These are phyloP conservation scores for Dioscorea zingiberensis DNA, from an alignment of 106 monocot genomes.

Conservation along the genomic window DNA sequence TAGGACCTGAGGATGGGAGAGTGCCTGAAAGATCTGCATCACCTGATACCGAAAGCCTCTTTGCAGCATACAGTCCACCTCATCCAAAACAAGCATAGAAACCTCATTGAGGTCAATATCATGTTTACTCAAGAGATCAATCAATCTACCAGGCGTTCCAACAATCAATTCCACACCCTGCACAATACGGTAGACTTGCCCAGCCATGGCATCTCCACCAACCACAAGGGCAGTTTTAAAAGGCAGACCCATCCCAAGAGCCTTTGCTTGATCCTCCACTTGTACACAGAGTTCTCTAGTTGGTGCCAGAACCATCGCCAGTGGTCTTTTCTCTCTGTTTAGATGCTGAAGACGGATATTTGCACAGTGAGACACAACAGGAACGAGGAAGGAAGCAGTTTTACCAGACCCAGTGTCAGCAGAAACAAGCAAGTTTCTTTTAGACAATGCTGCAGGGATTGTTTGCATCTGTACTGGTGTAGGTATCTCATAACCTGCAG, in stretches of 20 bases:
- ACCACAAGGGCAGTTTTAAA: slow-evolving; percentile 91
- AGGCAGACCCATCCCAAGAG: slow-evolving; percentile 67
- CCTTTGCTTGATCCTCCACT: slow-evolving; percentile 79
- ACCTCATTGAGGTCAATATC: slow-evolving; percentile 54
- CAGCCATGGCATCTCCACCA: slow-evolving; percentile 66
- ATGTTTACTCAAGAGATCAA: slow-evolving; percentile 71
- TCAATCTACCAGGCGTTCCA: slow-evolving; percentile 77
- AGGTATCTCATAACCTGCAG: too few relatives aligned
- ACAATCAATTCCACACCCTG: slow-evolving; percentile 72
- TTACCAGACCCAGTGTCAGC: too few relatives aligned
- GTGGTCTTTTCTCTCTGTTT: slow-evolving; percentile 26
- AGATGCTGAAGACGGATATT: slow-evolving; percentile 6
- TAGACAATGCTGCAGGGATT: too few relatives aligned
- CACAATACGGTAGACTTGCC: slow-evolving; percentile 59
- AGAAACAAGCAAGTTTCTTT: too few relatives aligned
- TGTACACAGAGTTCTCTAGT: slow-evolving; percentile 85
- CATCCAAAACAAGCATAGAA: slow-evolving; percentile 65
- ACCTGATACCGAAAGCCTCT: slow-evolving; percentile 77
- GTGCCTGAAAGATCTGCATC: slow-evolving; percentile 75
- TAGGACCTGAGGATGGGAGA: slow-evolving; percentile 64
- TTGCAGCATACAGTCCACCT: slow-evolving; percentile 85
- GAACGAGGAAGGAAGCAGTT: too few relatives aligned
- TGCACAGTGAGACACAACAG: too few relatives aligned
- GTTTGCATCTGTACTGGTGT: too few relatives aligned
- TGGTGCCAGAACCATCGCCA: slow-evolving; percentile 74